Evolutionary conservation across 371 early-diverging fungal genomes (phyloP).

Genomic region (Capillidium rhysosporum): DNA sequence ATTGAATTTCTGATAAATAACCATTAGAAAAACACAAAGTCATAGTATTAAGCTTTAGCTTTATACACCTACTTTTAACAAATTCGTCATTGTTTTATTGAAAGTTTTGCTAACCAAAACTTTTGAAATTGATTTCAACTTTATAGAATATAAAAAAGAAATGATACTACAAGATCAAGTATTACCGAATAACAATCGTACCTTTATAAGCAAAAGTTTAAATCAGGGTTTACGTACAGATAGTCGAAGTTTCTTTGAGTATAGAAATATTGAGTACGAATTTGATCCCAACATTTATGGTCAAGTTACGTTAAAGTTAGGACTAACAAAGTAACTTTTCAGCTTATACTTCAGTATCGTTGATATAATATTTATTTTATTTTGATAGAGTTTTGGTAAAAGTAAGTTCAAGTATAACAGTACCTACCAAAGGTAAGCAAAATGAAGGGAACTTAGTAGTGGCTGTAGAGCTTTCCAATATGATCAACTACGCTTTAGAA

Average conservation of each 20-base stretch:
- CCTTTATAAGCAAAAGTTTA: neutral
- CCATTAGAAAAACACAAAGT: neutral
- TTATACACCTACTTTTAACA: no score
- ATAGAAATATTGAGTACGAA: neutral
- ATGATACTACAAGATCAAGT: neutral
- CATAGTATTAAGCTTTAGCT: no score
- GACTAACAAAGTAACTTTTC: neutral
- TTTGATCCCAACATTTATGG: neutral
- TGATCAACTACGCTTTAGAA: slow-evolving; percentile 64
- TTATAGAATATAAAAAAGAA: no score
- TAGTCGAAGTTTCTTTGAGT: neutral
- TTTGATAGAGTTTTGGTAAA: slow-evolving; percentile 49
- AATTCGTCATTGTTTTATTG: no score
- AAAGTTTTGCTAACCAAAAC: no score
- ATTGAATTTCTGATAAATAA: neutral
- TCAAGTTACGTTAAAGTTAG: neutral
- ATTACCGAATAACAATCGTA: neutral
- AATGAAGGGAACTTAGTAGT: slow-evolving; percentile 70
- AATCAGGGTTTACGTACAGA: neutral
- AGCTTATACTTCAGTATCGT: neutral
- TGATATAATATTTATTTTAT: no score
- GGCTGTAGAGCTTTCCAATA: slow-evolving; percentile 65
- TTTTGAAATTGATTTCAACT: no score
- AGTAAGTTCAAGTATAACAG: slow-evolving; percentile 65
- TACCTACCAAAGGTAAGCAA: slow-evolving; percentile 55